Evolutionary conservation across 768 basidiomycete genomes (phyloP), one percentile per base, ranked within the genome.

Genomic region (Hygrophorus russula): DNA sequence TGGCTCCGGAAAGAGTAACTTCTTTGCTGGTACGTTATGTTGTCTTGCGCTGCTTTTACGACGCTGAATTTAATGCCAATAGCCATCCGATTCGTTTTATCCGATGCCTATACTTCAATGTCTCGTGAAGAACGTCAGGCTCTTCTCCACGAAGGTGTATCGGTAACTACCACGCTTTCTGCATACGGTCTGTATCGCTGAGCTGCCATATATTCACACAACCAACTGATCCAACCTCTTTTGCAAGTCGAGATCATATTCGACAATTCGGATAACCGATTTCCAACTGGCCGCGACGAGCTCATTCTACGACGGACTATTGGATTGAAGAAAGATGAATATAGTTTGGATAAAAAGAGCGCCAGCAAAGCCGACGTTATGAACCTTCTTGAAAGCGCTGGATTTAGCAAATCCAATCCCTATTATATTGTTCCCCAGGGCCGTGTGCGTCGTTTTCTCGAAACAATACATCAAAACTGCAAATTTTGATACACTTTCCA

Each of bases 371-470:
- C 92, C 2, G 96, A 99, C 55, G 89, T 99, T 14, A 94, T 96
- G 89, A 93, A 90, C 55, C 69, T 98, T 18, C 74, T 99, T 36
- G 96, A 98, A 59, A 87, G 83, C 56, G 96, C 96, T 1, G 94
- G 96, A 0, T 99, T 99, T 67, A 91, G 87, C 65, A 87, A 90
- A 57, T 84, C 84, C n/a, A 99, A 98, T 56, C 96, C 96, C 0
- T 99, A 98, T 59, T 99, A 98, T 55, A 99, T 99, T 51, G 94
- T 98, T 0, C 96, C 96, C 2, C 96, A 99, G 68, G 96, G 96
- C 41, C 70, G 94, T 40, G 93, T 96, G 53, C 62, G 81, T 73
- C 12, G 8, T 29, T 20, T 12, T 8, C 39, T 44, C 10, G 3
- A 33, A 15, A 36, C 43, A 20, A 24, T 17, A 7, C 1, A 27